Percentiles rank a stretch among this genome's conserved stretches.
These are phyloP conservation scores for Fusarium equiseti DNA, from an alignment of 2,329 filamentous ascomycete genomes.

Conservation along the genomic window DNA sequence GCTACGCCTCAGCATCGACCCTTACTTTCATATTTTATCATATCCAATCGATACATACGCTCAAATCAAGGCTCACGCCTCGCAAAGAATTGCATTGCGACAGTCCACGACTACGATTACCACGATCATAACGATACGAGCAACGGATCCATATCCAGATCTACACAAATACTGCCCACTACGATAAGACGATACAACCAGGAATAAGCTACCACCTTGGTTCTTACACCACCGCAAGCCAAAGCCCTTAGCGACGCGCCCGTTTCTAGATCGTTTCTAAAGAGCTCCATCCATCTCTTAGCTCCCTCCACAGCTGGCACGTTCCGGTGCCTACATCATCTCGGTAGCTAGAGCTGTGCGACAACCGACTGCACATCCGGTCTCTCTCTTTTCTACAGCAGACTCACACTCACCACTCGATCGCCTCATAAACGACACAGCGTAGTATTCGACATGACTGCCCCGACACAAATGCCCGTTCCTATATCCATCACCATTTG, in stretches of 20 bases:
- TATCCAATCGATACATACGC: conserved; percentile 1
- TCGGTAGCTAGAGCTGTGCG: conserved; percentile 19
- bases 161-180: neutral
- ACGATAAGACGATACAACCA: neutral
- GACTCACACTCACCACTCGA: neutral
- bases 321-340: conserved; percentile 21
- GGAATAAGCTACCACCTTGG: neutral
- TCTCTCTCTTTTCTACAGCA: conserved; percentile 2
- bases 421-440: neutral
- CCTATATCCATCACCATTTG: conserved; percentile 84
- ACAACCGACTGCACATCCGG: neutral
- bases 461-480: conserved; percentile 54
- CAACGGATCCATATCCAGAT: neutral
- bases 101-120: conserved; percentile 26
- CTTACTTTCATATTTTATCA: conserved; percentile 17
- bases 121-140: conserved; percentile 32
- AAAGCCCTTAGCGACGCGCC: conserved; percentile 19
- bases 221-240: neutral
- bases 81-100: conserved; percentile 16
- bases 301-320: conserved; percentile 32
- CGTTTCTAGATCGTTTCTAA: conserved; percentile 28
- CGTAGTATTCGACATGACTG: conserved; percentile 32
- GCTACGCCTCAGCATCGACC: conserved; percentile 11
- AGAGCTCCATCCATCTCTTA: conserved; percentile 17
- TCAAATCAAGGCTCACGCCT: neutral